Evolutionary conservation across 352 stramenopile species (phyloP).

Genomic region (Pythium myriotylum): DNA sequence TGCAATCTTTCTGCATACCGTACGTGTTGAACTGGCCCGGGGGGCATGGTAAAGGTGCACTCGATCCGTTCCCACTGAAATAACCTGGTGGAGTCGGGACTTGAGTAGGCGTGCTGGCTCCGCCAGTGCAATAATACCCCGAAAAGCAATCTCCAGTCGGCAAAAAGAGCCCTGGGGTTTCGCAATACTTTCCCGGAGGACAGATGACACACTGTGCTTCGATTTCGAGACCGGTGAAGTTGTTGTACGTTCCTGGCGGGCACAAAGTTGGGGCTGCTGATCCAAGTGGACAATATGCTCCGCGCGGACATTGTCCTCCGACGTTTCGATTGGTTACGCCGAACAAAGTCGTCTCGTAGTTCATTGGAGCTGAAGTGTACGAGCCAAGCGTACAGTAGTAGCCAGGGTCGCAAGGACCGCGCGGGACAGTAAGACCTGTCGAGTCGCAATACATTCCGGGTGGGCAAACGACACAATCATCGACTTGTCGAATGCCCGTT

Average conservation of each 20-base stretch:
- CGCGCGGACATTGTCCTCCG: constrained; percentile 65
- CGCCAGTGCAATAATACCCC: constrained; percentile 82
- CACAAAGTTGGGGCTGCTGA: constrained; percentile 62
- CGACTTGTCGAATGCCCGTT: constrained; percentile 67
- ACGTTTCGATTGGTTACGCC: constrained; percentile 67
- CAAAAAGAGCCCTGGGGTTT: constrained; percentile 59
- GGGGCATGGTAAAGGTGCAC: constrained; percentile 47
- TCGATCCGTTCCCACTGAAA: constrained; percentile 54
- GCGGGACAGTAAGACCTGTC: constrained; percentile 69
- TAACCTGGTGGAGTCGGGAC: constrained; percentile 49
- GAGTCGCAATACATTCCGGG: constrained; percentile 93
- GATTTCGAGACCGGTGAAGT: constrained; percentile 68
- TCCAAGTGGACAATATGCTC: constrained; percentile 71
- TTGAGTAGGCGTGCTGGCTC: constrained; percentile 55
- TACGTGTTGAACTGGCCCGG: constrained; percentile 69
- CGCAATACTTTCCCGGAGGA: constrained; percentile 74
- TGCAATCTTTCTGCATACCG: constrained; percentile 48
- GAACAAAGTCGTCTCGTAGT: constrained; percentile 67
- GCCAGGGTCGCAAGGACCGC: constrained; percentile 82
- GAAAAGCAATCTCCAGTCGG: constrained; percentile 76
- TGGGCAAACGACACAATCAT: constrained; percentile 87
- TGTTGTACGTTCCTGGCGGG: constrained; percentile 77
- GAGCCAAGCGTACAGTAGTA: constrained; percentile 91
- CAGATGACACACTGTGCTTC: constrained; percentile 81
- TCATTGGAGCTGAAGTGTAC: constrained; percentile 90